Evolutionary conservation across 2,329 filamentous ascomycete genomes (phyloP).

Genomic region (Xylariaceae sp.): DNA sequence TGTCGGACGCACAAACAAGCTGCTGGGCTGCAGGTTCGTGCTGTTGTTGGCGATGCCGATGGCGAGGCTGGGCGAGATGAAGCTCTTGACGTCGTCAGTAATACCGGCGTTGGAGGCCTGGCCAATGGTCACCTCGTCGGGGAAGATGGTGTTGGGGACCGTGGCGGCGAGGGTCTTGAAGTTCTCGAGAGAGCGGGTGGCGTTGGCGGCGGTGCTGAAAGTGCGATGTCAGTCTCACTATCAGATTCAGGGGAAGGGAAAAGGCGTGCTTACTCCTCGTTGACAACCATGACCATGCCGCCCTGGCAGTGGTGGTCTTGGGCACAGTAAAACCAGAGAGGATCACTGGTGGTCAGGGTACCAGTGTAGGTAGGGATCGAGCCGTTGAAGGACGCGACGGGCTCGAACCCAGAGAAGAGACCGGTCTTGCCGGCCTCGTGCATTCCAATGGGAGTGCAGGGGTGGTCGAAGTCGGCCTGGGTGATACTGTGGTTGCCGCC

Average conservation of each 20-base stretch:
- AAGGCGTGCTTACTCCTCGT: slow-evolving; percentile 55
- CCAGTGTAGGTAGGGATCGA: slow-evolving; percentile 65
- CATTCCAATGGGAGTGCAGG: slow-evolving; percentile 58
- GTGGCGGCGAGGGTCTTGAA: slow-evolving; percentile 41
- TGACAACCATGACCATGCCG: slow-evolving; percentile 73
- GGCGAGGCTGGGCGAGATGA: not conserved
- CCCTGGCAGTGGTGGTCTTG: slow-evolving; percentile 68
- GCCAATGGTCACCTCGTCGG: slow-evolving; percentile 22
- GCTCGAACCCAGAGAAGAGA: slow-evolving; percentile 63
- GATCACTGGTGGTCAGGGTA: slow-evolving; percentile 61
- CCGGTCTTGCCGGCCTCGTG: slow-evolving; percentile 47
- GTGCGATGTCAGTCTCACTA: slow-evolving; percentile 1
- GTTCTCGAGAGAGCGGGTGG: slow-evolving; percentile 45
- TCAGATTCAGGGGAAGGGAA: slow-evolving; percentile 11
- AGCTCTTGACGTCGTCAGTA: not conserved
- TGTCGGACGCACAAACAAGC: not conserved
- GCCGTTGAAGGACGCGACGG: slow-evolving; percentile 51
- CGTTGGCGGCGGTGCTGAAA: slow-evolving; percentile 45
- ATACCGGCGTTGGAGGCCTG: not conserved
- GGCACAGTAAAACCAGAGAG: slow-evolving; percentile 75
- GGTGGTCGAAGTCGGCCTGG: slow-evolving; percentile 68
- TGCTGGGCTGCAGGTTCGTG: not conserved
- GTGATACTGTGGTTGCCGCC: slow-evolving; percentile 72
- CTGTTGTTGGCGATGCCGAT: not conserved
- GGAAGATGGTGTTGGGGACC: slow-evolving; percentile 32